Conservation (phyloP, 768 basidiomycete species). For the Phlebiopsis flavidoalba region DNA sequence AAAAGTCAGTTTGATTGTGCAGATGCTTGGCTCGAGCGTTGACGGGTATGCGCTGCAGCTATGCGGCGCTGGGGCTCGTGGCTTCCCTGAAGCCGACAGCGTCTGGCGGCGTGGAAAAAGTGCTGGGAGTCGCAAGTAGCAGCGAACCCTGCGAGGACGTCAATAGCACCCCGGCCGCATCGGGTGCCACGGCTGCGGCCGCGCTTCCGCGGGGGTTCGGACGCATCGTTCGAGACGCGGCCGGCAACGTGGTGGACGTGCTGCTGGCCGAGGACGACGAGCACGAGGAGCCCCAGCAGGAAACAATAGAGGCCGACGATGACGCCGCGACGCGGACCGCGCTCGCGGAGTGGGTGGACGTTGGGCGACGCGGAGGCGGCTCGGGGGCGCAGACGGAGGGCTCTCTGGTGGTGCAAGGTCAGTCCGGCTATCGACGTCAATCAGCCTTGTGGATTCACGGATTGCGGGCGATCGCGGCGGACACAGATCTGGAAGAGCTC, state of each 20-base stretch:
- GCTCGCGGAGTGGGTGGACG: conserved; percentile 21
- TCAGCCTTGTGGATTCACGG: conserved; percentile 7
- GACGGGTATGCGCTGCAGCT: conserved; percentile 40
- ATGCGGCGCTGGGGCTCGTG: conserved; percentile 70
- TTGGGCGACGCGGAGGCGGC: conserved; percentile 12
- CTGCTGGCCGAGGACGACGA: conserved; percentile 58
- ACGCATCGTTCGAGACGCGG: conserved; percentile 74
- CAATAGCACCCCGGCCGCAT: conserved; percentile 17
- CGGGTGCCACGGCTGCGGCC: conserved; percentile 9
- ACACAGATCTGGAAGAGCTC: conserved; percentile 59
- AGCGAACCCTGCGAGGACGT: conserved; percentile 12
- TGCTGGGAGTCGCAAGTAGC: conserved; percentile 11
- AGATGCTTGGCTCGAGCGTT: background rate
- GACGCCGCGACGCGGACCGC: conserved; percentile 26
- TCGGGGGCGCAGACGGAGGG: conserved; percentile 6
- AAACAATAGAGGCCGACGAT: conserved; percentile 34
- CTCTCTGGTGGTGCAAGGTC: conserved; percentile 35
- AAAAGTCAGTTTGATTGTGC: conserved; percentile 63
- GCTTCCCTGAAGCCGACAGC: conserved; percentile 61
- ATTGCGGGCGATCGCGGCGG: conserved; percentile 10
- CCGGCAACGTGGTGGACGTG: conserved; percentile 69
- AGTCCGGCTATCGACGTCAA: conserved; percentile 18
- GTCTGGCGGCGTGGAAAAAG: conserved; percentile 63
- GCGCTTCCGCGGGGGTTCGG: conserved; percentile 63
- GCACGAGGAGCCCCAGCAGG: too few species aligned